phyloP scores from a whole-genome alignment of 345 rosid genomes.

The Brassica juncea region DNA sequence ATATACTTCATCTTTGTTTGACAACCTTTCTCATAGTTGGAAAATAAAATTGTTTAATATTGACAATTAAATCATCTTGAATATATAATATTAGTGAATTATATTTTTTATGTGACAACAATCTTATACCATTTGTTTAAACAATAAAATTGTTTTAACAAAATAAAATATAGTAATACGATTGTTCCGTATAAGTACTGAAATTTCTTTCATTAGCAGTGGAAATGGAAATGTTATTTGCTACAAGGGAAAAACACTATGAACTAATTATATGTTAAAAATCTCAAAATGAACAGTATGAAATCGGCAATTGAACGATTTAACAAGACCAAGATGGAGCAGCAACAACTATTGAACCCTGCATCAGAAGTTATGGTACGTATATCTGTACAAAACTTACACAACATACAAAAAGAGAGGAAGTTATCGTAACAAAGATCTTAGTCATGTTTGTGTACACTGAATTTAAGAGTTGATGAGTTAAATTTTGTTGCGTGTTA shows the following conservation, averaged over 20 bases:
- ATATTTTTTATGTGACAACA: not conserved
- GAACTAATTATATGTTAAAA: not conserved
- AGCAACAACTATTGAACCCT: slow-evolving; percentile 52
- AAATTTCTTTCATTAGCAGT: not conserved
- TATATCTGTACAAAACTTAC: not conserved
- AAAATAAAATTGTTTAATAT: not conserved
- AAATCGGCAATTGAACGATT: slow-evolving; percentile 61
- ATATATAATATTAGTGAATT: not conserved
- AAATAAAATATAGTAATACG: not conserved
- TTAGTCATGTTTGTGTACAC: slow-evolving; percentile 11
- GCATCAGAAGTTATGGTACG: slow-evolving; percentile 68
- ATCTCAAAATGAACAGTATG: slow-evolving; percentile 51
- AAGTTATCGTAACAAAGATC: slow-evolving; percentile 6
- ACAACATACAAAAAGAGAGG: not conserved
- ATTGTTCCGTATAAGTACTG: not conserved
- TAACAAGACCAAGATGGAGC: slow-evolving; percentile 58
- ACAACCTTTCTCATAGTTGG: not conserved
- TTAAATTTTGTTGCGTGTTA: slow-evolving; percentile 2
- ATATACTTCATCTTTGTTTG: not conserved
- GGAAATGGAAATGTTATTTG: not conserved
- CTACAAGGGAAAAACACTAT: not conserved
- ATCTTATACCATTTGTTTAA: not conserved
- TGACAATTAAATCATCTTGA: not conserved
- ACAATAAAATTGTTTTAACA: not conserved
- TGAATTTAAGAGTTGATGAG: slow-evolving; percentile 23